A percentile compares a stretch with the other conserved stretches of the same genome.
phyloP scores from a whole-genome alignment of 495 filamentous ascomycete species.

The Hypoxylon fuscum region DNA sequence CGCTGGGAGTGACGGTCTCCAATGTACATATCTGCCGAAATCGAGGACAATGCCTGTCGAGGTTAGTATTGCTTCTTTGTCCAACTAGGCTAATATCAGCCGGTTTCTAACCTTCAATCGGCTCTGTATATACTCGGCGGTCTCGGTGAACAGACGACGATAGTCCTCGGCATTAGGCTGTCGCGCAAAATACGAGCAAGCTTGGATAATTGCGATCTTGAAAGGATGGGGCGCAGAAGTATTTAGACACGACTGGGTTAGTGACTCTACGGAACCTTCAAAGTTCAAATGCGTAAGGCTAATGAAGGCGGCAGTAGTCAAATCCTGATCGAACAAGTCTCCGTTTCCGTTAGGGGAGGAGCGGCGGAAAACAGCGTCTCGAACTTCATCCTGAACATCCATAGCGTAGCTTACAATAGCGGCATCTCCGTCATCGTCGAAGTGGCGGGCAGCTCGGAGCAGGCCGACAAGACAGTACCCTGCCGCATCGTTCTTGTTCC shows the following conservation, averaged over 20 bases:
- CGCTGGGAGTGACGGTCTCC: slow-evolving; percentile 51
- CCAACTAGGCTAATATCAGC: background rate
- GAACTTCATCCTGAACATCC: slow-evolving; percentile 71
- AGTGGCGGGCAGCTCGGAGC: slow-evolving; percentile 67
- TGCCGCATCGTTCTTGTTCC: slow-evolving; percentile 66
- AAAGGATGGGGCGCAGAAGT: slow-evolving; percentile 64
- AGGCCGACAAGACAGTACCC: slow-evolving; percentile 68
- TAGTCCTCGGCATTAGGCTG: slow-evolving; percentile 60
- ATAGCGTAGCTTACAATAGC: slow-evolving; percentile 70
- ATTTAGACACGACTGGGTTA: slow-evolving; percentile 63
- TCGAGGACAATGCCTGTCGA: slow-evolving; percentile 49
- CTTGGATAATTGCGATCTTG: slow-evolving; percentile 67
- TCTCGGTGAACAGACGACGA: slow-evolving; percentile 60
- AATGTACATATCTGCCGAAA: slow-evolving; percentile 54
- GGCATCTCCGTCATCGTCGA: slow-evolving; percentile 65
- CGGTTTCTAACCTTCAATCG: slow-evolving; percentile 57
- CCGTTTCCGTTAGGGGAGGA: slow-evolving; percentile 56
- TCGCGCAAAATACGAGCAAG: slow-evolving; percentile 63
- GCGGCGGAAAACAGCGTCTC: slow-evolving; percentile 68
- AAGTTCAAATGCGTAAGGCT: slow-evolving; percentile 66
- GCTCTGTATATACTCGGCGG: slow-evolving; percentile 63
- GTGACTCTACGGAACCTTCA: slow-evolving; percentile 61
- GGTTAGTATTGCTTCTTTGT: slow-evolving; percentile 32
- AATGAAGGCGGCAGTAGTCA: slow-evolving; percentile 72
- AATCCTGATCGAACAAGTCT: slow-evolving; percentile 61